Base-by-base conservation (phyloP, 2,329 filamentous ascomycete genomes). In the Fusarium pseudoanthophilum region DNA sequence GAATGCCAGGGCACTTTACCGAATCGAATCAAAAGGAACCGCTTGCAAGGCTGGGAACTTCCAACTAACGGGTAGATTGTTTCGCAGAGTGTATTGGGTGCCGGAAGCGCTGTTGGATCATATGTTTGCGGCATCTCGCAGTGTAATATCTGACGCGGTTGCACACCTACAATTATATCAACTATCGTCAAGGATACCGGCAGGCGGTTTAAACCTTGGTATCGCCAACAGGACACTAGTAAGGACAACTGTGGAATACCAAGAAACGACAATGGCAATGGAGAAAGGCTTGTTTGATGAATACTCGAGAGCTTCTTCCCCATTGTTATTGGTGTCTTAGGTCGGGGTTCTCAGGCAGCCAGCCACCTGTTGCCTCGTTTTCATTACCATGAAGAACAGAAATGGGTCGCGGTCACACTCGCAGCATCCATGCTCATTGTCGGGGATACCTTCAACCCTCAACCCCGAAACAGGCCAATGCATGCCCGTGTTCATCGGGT, bases 31-130 rank as follows among this genome's bases (percentile, higher is more conserved):
- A 26, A 59, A 39, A 45, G 48, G 42, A 28, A 37, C n/a, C 18
- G 26, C 28, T 43, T 43, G 39, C 65, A 43, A 62, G 64, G 65
- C 65, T 62, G 42, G 40, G 18, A 48, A 36, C 9, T 16, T 60
- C 48, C 40, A 37, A 34, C 26, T 48, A 32, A 37, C 28, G 9
- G 21, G 18, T 51, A 6, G 39, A 34, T 6, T 28, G 24, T 55
- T 26, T 40, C 26, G 30, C 63, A 64, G 24, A 11, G 28, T 40
- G 51, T 57, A 24, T 32, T 42, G n/a, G 36, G 24, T 56, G 36
- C 26, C 32, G n/a, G 21, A 28, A 34, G 24, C 9, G 37, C 10
- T 30, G 30, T 15, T 34, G 32, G 45, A 11, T 39, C 15, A 32
- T 28, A 7, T 58, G 15, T 26, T 37, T 21, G 49, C 30, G 20